Evolutionary conservation across 768 basidiomycete species (phyloP).

Genomic region (Hysterangium stoloniferum): DNA sequence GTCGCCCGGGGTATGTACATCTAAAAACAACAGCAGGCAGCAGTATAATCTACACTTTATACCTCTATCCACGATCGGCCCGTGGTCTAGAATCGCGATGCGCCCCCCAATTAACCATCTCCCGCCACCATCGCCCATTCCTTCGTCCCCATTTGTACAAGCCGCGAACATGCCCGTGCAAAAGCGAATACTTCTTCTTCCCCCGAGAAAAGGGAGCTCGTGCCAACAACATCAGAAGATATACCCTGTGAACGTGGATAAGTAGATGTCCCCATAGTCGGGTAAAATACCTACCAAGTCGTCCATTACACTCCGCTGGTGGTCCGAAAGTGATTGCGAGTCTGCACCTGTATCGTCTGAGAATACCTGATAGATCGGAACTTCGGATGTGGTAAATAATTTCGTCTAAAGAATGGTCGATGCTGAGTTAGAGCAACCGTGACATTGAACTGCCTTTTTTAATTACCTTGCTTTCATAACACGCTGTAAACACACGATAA

Average conservation of each 20-base stretch:
- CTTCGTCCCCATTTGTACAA: constrained; percentile 85
- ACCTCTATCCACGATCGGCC: no score
- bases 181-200: constrained; percentile 98
- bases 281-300: constrained; percentile 58
- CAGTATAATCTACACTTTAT: no score
- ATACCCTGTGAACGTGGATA: constrained; percentile 51
- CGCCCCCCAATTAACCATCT: constrained; percentile 11
- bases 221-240: constrained; percentile 64
- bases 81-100: no score
- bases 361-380: constrained; percentile 86
- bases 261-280: constrained; percentile 11
- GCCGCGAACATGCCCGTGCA: constrained; percentile 81
- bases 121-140: constrained; percentile 61
- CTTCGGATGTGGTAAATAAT: constrained; percentile 86
- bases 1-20: no score
- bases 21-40: no score
- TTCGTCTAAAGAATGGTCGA: constrained; percentile 52
- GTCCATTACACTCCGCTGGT: constrained; percentile 92
- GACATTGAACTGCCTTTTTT: neutral
- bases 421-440: neutral
- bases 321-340: constrained; percentile 52
- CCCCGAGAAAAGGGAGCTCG: constrained; percentile 87
- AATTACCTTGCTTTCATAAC: constrained; percentile 81
- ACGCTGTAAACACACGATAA: constrained; percentile 39
- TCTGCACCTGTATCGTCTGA: constrained; percentile 49